These are phyloP conservation scores for Citrullus colocynthis DNA, from an alignment of 306 rosid genomes.

Conservation along the genomic window DNA sequence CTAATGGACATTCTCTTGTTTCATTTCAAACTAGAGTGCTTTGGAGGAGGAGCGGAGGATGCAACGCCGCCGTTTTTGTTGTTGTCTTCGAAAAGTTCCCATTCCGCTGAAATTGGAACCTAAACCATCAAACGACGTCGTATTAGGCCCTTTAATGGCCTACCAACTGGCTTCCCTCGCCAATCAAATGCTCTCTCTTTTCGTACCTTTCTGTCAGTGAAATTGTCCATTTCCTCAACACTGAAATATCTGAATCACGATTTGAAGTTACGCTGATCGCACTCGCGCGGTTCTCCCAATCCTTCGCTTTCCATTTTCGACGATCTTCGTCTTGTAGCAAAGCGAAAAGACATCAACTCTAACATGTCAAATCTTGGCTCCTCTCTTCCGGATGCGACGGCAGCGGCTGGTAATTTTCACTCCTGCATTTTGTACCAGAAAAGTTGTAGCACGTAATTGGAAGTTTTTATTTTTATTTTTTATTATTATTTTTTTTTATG, in stretches of 20 bases:
- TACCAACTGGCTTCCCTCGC: background rate
- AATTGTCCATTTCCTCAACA: background rate
- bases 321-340: slow-evolving; percentile 1
- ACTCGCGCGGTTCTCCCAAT: background rate
- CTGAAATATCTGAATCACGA: background rate
- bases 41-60: background rate
- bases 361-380: background rate
- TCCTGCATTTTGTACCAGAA: background rate
- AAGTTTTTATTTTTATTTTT: too few relatives aligned
- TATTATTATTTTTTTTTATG: too few relatives aligned
- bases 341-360: background rate
- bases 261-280: background rate
- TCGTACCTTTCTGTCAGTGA: background rate
- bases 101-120: background rate
- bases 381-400: background rate
- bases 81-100: background rate
- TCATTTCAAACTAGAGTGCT: background rate
- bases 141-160: background rate
- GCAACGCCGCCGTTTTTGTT: background rate
- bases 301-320: background rate
- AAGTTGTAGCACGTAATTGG: background rate
- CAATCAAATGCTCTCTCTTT: background rate
- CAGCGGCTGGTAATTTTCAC: background rate
- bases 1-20: background rate
- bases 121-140: background rate